phyloP scores from a whole-genome alignment of 1,139 yeast species.

The Magnusiomyces suaveolens region DNA sequence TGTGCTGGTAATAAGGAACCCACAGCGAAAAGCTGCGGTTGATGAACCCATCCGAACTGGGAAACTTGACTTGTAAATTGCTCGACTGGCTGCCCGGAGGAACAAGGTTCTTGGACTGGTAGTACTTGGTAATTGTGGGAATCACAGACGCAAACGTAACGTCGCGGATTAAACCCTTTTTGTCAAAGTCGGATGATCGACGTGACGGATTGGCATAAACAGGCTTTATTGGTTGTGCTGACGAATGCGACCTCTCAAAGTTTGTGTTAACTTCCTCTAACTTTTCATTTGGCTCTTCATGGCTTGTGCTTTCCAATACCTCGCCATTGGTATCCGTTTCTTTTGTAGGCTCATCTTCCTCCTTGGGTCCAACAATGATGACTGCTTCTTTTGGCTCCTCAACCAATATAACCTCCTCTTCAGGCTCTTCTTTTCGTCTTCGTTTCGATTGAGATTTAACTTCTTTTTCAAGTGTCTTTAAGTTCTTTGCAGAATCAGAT shows the following conservation, averaged over 20 bases:
- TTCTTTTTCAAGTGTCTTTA: not conserved
- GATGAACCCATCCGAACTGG: not conserved
- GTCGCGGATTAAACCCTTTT: not conserved
- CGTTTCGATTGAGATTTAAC: too few species aligned
- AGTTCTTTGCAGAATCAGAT: not conserved
- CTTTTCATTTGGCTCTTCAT: too few species aligned
- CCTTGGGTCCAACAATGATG: too few species aligned
- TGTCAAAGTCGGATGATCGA: not conserved
- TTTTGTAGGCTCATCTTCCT: too few species aligned
- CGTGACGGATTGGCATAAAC: not conserved
- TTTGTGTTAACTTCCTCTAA: too few species aligned
- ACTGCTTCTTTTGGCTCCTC: too few species aligned
- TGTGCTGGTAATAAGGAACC: not conserved
- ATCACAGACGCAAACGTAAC: not conserved
- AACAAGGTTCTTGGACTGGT: slow-evolving; percentile 1
- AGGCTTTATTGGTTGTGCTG: not conserved
- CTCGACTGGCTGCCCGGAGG: not conserved
- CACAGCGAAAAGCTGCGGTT: not conserved
- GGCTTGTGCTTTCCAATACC: too few species aligned
- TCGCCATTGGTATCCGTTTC: too few species aligned
- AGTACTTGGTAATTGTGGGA: not conserved
- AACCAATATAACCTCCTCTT: too few species aligned
- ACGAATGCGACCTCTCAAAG: too few species aligned
- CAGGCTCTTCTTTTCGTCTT: too few species aligned
- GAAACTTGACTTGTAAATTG: not conserved